Conservation (phyloP, 2,329 filamentous ascomycete genomes). For the Chrysoporthe cubensis region DNA sequence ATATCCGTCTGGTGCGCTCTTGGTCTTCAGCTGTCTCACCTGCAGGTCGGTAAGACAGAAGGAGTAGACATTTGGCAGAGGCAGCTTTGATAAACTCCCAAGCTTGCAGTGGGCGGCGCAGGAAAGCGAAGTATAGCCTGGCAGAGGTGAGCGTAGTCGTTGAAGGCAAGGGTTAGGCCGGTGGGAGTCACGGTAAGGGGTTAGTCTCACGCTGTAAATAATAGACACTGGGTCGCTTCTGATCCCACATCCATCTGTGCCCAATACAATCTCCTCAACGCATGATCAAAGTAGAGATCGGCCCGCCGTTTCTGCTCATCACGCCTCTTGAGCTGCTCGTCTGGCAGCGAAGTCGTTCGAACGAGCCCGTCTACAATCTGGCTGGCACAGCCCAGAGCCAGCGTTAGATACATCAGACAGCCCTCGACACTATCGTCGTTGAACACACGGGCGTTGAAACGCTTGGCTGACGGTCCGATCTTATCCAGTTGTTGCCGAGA, state of each 20-base stretch:
- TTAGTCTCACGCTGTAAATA: slow-evolving; percentile 44
- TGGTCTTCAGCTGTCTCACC: slow-evolving; percentile 44
- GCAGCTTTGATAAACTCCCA: slow-evolving; percentile 56
- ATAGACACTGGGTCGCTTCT: slow-evolving; percentile 52
- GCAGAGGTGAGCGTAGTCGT: neutral
- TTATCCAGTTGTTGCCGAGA: slow-evolving; percentile 43
- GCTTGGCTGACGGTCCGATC: slow-evolving; percentile 35
- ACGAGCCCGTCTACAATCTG: slow-evolving; percentile 42
- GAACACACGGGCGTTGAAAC: slow-evolving; percentile 40
- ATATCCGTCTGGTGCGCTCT: slow-evolving; percentile 54
- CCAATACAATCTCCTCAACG: slow-evolving; percentile 49
- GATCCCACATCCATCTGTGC: slow-evolving; percentile 52
- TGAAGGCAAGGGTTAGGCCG: too few species aligned
- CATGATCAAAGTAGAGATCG: slow-evolving; percentile 50
- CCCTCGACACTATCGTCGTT: slow-evolving; percentile 43
- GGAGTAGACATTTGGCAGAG: slow-evolving; percentile 53
- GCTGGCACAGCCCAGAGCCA: slow-evolving; percentile 53
- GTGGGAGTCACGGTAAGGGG: neutral
- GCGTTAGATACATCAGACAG: slow-evolving; percentile 50
- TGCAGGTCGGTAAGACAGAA: slow-evolving; percentile 48
- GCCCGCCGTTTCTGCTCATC: slow-evolving; percentile 42
- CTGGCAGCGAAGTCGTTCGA: slow-evolving; percentile 23
- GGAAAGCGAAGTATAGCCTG: slow-evolving; percentile 52
- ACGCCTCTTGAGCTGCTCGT: slow-evolving; percentile 38
- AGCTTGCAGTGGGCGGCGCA: slow-evolving; percentile 54